Evolutionary conservation across 2,329 filamentous ascomycete genomes (phyloP), one percentile per base, ranked within the genome.

Genomic region (Rhynchosporium secalis): DNA sequence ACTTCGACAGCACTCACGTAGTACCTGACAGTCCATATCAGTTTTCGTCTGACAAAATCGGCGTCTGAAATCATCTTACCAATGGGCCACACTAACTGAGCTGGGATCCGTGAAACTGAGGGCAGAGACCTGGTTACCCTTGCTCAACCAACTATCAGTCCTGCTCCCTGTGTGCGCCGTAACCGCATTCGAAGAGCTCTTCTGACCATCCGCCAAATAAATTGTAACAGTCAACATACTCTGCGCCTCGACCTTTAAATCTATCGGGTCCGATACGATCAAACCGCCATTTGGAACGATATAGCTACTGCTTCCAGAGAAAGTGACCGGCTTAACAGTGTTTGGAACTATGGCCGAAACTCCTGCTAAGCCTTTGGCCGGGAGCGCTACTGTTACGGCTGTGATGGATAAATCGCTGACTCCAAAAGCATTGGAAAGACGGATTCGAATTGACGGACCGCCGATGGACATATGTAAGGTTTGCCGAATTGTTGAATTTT

Each of bases 401-500:
- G 83, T 85, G 66, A 90, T 83, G 49, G 83, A 80, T 2, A 90
- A 76, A 65, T 85, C 80, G 41, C 80, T 84, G 1, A 78, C 72
- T 2, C 87, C 86, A 66, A 90, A 89, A 0, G 81, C 83, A 70
- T 90, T 90, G 48, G 85, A 87, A 56, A 90, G 78, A 51, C 84
- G 82, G 41, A 90, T 74, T 9, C 87, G 83, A 64, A 89, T 79
- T 28, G 83, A 79, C 2, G 80, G 75, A 3, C 82, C 80, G 1
- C 78, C 80, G 4, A 86, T 78, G 7, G 85, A 84, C 67, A 86
- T 76, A 66, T 85, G 83, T 13, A 89, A 72, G 0, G 86, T 89
- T 73, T 90, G 87, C 2, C 87, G 85, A 65, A 90, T 79, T 0
- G 87, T 89, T 1, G 84, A 81, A 68, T 88, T 83, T 51, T 76